Conservation (phyloP, 2,329 filamentous ascomycete species). For the Nigrospora osmanthi region DNA sequence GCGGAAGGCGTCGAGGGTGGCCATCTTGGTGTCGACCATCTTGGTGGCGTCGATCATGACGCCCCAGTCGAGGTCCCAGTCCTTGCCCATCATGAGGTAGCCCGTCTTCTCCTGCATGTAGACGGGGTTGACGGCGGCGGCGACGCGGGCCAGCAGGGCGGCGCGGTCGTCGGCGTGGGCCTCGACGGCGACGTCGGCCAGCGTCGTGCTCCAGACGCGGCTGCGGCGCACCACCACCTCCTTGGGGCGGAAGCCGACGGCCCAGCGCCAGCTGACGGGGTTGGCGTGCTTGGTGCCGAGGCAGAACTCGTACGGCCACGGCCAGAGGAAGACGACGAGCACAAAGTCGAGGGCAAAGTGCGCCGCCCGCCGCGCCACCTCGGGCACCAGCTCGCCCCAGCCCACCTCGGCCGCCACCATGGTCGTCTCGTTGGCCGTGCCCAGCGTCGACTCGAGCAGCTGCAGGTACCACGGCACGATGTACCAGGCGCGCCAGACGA, state of each 20-base stretch:
- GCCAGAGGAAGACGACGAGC: conserved; percentile 59
- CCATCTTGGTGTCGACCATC: conserved; percentile 56
- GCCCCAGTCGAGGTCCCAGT: conserved; percentile 84
- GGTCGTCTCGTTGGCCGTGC: conserved; percentile 57
- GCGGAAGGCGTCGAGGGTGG: conserved; percentile 59
- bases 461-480: conserved; percentile 67
- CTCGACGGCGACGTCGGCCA: conserved; percentile 42
- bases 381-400: conserved; percentile 46
- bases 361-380: conserved; percentile 51
- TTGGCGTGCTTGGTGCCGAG: conserved; percentile 48
- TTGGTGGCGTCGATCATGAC: conserved; percentile 68
- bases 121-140: conserved; percentile 60
- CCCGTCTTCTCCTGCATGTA: conserved; percentile 73
- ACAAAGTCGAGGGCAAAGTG: conserved; percentile 70
- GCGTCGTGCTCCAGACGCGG: conserved; percentile 60
- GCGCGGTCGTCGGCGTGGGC: conserved; percentile 35
- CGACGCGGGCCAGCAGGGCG: conserved; percentile 54
- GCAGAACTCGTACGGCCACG: conserved; percentile 69
- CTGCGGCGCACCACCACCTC: conserved; percentile 80
- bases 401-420: conserved; percentile 47
- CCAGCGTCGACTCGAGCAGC: conserved; percentile 57
- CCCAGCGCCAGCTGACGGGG: conserved; percentile 66
- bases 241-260: conserved; percentile 65
- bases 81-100: conserved; percentile 74
- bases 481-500: conserved; percentile 60